Evolutionary conservation across 2,329 filamentous ascomycete genomes (phyloP), one percentile per base, ranked within the genome.

Genomic region (Zymoseptoria brevis): DNA sequence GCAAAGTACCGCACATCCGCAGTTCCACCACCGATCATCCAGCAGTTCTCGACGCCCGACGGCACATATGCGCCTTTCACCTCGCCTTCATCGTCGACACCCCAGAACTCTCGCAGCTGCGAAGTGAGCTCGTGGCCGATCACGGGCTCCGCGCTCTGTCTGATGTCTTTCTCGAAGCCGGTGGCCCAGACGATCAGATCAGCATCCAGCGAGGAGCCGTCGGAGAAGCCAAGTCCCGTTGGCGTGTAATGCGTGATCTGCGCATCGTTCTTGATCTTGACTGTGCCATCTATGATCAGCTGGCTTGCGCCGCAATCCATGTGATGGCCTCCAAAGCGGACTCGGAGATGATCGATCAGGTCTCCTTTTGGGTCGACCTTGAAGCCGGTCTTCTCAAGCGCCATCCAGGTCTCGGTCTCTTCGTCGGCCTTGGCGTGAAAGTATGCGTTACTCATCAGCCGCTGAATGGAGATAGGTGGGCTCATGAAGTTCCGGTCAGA

Each of bases 101-200:
- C 74, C 73, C 74, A 80, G 52, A 75, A 78, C 57, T 80, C 75
- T 5, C 75, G 75, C 21, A 78, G 69, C 16, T 70, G 64, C 29
- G 75, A 70, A 3, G 74, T 74, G 2, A 77, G 67, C 19, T 75
- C 70, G 11, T 74, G 60, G 0, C 78, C 78, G 22, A 80, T 72
- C 8, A 79, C 72, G 19, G 66, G 63, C 2, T 68, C 62, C 2
- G 75, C 74, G 29, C 72, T 70, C 6, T 72, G 68, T 1, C 75
- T 69, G 67, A 79, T 74, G 57, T 79, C 77, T 9, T 69, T 68
- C 58, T 74, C 72, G 63, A 76, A 80, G 1, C 78, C 79, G 0
- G 78, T 80, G 8, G 74, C 73, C 19, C 79, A 75, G 8, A 81
- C 71, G 26, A 81, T 74, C 56, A 79, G 68, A 57, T 80, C 77